These are phyloP conservation scores for Ogataea naganishii DNA, from an alignment of 805 yeast species.

Conservation along the genomic window DNA sequence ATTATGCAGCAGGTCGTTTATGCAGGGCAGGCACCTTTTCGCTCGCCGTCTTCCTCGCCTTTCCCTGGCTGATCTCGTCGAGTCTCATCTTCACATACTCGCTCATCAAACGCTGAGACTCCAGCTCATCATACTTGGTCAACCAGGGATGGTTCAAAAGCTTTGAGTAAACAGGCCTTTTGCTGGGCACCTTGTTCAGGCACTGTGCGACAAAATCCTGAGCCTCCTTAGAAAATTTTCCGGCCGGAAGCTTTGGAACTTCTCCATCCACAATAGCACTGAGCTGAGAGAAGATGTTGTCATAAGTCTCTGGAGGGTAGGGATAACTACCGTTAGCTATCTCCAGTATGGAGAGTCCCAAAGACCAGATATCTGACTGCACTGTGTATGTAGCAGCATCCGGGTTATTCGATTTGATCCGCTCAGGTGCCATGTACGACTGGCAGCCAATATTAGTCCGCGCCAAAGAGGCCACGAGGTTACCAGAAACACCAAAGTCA, in stretches of 20 bases:
- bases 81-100: constrained; percentile 26
- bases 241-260: constrained; percentile 69
- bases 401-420: constrained; percentile 69
- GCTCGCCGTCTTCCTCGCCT: constrained; percentile 7
- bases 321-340: constrained; percentile 89
- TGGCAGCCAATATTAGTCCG: constrained; percentile 96
- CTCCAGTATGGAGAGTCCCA: constrained; percentile 81
- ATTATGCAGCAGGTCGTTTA: too few species aligned
- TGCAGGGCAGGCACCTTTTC: constrained; percentile 16
- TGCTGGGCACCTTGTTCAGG: constrained; percentile 69
- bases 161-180: constrained; percentile 73
- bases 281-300: constrained; percentile 83
- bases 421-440: constrained; percentile 97
- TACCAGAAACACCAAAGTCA: constrained; percentile 95
- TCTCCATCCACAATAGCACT: constrained; percentile 96
- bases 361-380: constrained; percentile 93
- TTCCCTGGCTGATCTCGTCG: constrained; percentile 17
- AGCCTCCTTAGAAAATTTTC: constrained; percentile 63
- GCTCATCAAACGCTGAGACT: constrained; percentile 18
- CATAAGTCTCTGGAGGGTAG: constrained; percentile 91
- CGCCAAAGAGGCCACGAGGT: constrained; percentile 89
- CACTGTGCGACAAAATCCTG: constrained; percentile 72
- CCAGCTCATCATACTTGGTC: constrained; percentile 33
- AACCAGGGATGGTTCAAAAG: constrained; percentile 84
- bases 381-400: constrained; percentile 81